Percentiles rank a stretch among this genome's conserved stretches.
These are phyloP conservation scores for Cladosporium halotolerans DNA, from an alignment of 2,329 filamentous ascomycete genomes.

Conservation along the genomic window DNA sequence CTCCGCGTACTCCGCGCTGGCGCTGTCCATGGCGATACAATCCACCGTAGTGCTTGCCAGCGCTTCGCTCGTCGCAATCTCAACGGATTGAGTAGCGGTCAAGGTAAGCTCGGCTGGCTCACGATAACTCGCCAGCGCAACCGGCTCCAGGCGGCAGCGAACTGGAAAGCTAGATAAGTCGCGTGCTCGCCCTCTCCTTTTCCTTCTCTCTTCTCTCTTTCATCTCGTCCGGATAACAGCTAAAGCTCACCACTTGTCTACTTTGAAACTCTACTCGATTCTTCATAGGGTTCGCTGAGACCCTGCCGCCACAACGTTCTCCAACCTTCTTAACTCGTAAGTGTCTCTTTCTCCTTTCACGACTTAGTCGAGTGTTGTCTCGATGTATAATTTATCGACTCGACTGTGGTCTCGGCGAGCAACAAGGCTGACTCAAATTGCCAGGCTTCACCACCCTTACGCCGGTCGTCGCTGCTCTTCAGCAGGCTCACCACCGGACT, in stretches of 20 bases:
- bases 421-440: neutral
- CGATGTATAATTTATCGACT: no score
- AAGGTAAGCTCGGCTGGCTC: conserved; percentile 2
- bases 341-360: conserved; percentile 31
- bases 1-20: conserved; percentile 8
- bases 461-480: conserved; percentile 83
- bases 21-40: conserved; percentile 9
- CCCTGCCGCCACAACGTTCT: conserved; percentile 83
- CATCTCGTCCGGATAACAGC: neutral
- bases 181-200: neutral
- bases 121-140: conserved; percentile 7
- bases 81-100: conserved; percentile 11
- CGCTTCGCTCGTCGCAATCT: conserved; percentile 8
- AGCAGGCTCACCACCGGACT: conserved; percentile 67
- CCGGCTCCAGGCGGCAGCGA: neutral
- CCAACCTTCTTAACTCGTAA: conserved; percentile 95
- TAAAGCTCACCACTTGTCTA: neutral
- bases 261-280: neutral
- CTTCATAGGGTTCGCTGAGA: conserved; percentile 20
- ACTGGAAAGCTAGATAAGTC: conserved; percentile 5
- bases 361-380: no score
- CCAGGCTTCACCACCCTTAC: conserved; percentile 88
- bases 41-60: conserved; percentile 8
- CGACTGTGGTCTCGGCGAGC: no score
- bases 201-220: conserved; percentile 4